phyloP scores from a whole-genome alignment of 1,139 yeast species.

The Pichia kudriavzevii region DNA sequence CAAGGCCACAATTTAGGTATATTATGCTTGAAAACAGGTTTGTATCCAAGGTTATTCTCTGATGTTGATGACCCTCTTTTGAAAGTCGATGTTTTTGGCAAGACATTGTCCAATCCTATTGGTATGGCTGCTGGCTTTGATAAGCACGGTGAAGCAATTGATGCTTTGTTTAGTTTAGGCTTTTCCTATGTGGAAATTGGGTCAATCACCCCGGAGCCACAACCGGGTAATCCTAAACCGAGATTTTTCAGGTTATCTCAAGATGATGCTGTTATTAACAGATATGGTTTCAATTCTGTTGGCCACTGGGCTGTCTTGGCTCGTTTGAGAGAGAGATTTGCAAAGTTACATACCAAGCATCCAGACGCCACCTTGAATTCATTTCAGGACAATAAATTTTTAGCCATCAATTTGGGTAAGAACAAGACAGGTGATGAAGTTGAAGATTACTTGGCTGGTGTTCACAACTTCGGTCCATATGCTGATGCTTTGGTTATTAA shows the following conservation, averaged over 20 bases:
- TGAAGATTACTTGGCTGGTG: slow-evolving; percentile 79
- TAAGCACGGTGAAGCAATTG: slow-evolving; percentile 92
- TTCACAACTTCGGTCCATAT: slow-evolving; percentile 65
- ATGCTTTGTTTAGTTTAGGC: slow-evolving; percentile 67
- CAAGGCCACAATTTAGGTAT: slow-evolving; percentile 76
- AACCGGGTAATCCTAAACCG: slow-evolving; percentile 89
- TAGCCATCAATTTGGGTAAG: slow-evolving; percentile 85
- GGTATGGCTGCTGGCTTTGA: slow-evolving; percentile 97
- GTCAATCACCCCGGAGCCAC: slow-evolving; percentile 85
- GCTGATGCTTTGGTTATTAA: slow-evolving; percentile 88
- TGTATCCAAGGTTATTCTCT: slow-evolving; percentile 53
- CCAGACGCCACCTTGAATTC: slow-evolving; percentile 42
- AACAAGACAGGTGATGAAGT: slow-evolving; percentile 89
- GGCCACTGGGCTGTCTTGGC: slow-evolving; percentile 76
- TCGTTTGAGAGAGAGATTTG: slow-evolving; percentile 55
- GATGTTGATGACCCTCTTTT: slow-evolving; percentile 50
- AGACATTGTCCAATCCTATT: slow-evolving; percentile 59
- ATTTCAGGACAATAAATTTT: slow-evolving; percentile 53
- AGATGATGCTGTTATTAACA: slow-evolving; percentile 86
- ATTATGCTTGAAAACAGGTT: slow-evolving; percentile 56
- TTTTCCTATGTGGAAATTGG: slow-evolving; percentile 91
- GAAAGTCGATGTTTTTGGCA: slow-evolving; percentile 59
- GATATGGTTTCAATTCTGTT: slow-evolving; percentile 89
- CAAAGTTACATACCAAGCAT: slow-evolving; percentile 29
- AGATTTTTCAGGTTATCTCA: slow-evolving; percentile 78